These are phyloP conservation scores for Talaromyces sp. DNA, from an alignment of 2,329 filamentous ascomycete genomes.

Conservation along the genomic window DNA sequence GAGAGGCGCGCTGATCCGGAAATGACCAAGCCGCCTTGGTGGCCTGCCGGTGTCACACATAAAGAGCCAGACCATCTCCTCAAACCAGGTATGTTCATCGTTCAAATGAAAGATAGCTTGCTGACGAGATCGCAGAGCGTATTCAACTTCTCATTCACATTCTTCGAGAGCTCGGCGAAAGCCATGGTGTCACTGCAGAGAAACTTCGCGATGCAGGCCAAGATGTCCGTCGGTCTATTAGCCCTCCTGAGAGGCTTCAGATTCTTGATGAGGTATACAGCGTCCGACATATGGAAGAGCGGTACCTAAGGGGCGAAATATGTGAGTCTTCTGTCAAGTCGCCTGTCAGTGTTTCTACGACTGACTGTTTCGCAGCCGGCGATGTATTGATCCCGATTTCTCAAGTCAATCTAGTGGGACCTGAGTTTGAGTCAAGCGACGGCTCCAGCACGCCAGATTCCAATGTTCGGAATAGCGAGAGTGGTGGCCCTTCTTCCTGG, in stretches of 20 bases:
- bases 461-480: not conserved
- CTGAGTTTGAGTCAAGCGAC: conserved; percentile 21
- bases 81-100: conserved; percentile 37
- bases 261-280: conserved; percentile 43
- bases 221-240: conserved; percentile 38
- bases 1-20: conserved; percentile 35
- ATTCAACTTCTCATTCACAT: conserved; percentile 41
- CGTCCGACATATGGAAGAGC: conserved; percentile 39
- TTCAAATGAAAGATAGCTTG: not conserved
- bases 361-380: conserved; percentile 23
- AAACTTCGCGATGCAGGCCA: conserved; percentile 40
- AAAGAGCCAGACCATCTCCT: conserved; percentile 46
- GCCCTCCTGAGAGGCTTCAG: conserved; percentile 32
- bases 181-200: conserved; percentile 35
- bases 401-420: conserved; percentile 27
- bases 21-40: conserved; percentile 41
- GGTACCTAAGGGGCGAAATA: conserved; percentile 36
- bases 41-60: conserved; percentile 40
- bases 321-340: conserved; percentile 26
- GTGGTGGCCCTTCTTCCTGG: conserved; percentile 4
- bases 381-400: conserved; percentile 31
- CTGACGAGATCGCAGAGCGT: conserved; percentile 28
- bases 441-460: conserved; percentile 12
- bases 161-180: conserved; percentile 36
- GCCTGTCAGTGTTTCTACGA: not conserved